Conservation (phyloP, 352 stramenopile genomes). For the Globisporangium spinosum region DNA sequence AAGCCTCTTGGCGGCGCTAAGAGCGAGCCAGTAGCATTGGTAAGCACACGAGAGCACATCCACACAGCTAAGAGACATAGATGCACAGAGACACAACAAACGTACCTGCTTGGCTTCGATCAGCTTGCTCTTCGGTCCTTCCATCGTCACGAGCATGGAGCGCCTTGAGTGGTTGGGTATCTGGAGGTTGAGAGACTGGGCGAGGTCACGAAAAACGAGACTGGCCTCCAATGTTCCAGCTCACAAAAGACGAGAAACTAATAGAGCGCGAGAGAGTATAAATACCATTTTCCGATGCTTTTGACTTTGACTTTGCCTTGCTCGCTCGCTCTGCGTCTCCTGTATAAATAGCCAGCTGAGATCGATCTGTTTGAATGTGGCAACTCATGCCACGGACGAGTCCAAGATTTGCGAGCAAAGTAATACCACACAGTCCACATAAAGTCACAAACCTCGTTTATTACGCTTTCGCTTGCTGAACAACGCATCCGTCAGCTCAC, state of each 20-base stretch:
- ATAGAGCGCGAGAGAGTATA: neutral
- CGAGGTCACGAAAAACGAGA: neutral
- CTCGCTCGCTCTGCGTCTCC: neutral
- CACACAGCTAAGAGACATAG: neutral
- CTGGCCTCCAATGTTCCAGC: neutral
- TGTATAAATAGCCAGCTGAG: neutral
- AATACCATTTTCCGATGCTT: neutral
- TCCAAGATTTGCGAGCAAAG: neutral
- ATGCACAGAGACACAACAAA: neutral
- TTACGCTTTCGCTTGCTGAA: neutral
- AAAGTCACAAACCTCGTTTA: slow-evolving; percentile 12
- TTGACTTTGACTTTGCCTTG: neutral
- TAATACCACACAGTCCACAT: neutral
- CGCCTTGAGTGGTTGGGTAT: neutral
- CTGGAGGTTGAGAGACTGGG: neutral
- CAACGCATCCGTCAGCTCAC: slow-evolving; percentile 13
- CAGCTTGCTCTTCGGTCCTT: slow-evolving; percentile 60
- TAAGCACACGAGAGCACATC: neutral
- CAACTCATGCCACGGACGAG: too few species aligned
- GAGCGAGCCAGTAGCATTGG: neutral
- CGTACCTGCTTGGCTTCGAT: slow-evolving; percentile 77
- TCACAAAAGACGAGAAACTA: neutral
- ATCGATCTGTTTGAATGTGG: neutral
- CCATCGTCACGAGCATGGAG: slow-evolving; percentile 24
- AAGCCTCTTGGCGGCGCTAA: slow-evolving; percentile 71